A percentile compares a stretch with the other conserved stretches of the same genome.
These are phyloP conservation scores for Myxozyma vanderwaltii DNA, from an alignment of 805 yeast genomes.

Conservation along the genomic window DNA sequence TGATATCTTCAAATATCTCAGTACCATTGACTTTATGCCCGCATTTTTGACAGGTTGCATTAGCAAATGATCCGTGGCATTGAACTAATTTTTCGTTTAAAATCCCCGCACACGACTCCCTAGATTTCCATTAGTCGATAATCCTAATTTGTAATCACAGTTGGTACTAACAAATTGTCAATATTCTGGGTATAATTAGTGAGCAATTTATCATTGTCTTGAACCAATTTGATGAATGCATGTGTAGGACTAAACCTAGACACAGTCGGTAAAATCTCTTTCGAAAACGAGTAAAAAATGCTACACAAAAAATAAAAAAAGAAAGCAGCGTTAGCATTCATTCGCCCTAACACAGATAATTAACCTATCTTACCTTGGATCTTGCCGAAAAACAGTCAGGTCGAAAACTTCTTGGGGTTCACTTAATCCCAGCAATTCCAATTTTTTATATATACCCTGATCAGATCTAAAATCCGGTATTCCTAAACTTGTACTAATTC, in stretches of 20 bases:
- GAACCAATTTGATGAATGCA: constrained; percentile 70
- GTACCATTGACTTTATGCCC: constrained; percentile 66
- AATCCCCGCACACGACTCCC: constrained; percentile 62
- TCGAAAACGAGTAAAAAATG: constrained; percentile 84
- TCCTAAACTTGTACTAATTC: constrained; percentile 85
- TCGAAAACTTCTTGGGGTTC: constrained; percentile 94
- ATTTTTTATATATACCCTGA: constrained; percentile 76
- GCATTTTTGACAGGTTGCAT: constrained; percentile 82
- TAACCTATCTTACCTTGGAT: constrained; percentile 53
- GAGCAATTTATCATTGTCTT: constrained; percentile 73
- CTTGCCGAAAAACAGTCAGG: constrained; percentile 64
- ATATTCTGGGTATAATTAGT: constrained; percentile 91
- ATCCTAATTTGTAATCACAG: not conserved
- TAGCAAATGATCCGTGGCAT: constrained; percentile 91
- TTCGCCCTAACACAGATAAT: not conserved
- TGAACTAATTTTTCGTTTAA: constrained; percentile 68
- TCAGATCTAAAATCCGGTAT: constrained; percentile 91
- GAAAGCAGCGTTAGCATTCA: no score
- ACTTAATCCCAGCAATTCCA: constrained; percentile 65
- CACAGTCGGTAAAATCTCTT: constrained; percentile 77
- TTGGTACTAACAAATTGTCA: constrained; percentile 68
- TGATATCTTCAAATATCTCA: constrained; percentile 60
- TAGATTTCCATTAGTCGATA: not conserved
- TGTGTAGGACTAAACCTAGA: constrained; percentile 69
- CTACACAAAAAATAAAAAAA: no score